Evolutionary conservation across 2,329 filamentous ascomycete species (phyloP), one percentile per base, ranked within the genome.

Genomic region (Xylaria sp.): DNA sequence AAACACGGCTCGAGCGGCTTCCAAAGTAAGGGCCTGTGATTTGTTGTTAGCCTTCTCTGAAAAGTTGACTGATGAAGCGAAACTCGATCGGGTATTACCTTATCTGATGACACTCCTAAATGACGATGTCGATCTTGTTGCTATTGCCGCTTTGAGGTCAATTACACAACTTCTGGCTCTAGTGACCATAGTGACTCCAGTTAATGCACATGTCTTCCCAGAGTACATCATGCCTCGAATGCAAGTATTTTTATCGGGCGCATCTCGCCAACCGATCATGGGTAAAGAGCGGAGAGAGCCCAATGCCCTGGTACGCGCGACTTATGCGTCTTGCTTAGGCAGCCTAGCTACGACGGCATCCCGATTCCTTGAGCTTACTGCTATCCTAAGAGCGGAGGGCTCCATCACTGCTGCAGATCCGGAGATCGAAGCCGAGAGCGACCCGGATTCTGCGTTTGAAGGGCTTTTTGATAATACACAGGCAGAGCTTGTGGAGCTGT

Each of bases 1-100:
- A 65, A 97, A 94, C 63, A 97, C 94, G 14, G 92, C 93, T 4
- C 89, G 94, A 69, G 88, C 94, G 2, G 90, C 92, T n/a, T 92
- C 94, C 25, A 90, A 92, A 69, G 83, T 97, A 43, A 89, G 92
- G 70, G 95, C 92, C 1, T 96, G 95, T 72, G 95, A 99, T 75
- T 84, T 99, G 42, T 83, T 99, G 50, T 80, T 99, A 52, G 94
- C 94, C 2, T 97, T 99, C 75, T 89, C 94, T 0, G 94, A 98
- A 77, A 85, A 91, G 62, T 78, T 98, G 23, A 96, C 94, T 0
- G 96, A 99, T 74, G 95, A 99, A 78, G 94, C 94, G 2, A 98
- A 97, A 76, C 82, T 99, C 51, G 96, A 99, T 76, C 88, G 95
- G 52, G 91, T 98, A 23, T 80, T 99, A 52, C 95, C 95, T 1